Evolutionary conservation across 2,329 filamentous ascomycete species (phyloP).

Genomic region (Triangularia verruculosa): DNA sequence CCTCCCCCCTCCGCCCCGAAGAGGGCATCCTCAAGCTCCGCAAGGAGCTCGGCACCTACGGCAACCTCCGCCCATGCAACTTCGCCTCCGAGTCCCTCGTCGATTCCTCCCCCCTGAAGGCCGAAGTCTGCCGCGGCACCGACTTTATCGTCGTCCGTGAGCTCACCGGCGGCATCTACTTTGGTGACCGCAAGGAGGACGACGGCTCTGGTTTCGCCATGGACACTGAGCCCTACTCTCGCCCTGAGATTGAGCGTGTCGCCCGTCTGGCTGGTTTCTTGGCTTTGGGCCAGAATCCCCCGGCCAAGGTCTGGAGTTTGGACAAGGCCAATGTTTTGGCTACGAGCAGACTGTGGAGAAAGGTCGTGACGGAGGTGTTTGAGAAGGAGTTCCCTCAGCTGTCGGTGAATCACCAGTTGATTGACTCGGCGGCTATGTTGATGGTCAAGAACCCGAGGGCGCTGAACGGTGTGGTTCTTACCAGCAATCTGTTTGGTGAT

Average conservation of each 20-base stretch:
- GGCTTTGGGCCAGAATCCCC: constrained; percentile 72
- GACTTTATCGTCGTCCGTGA: constrained; percentile 89
- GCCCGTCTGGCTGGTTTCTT: constrained; percentile 78
- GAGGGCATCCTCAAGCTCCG: constrained; percentile 87
- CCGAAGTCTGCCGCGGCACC: constrained; percentile 77
- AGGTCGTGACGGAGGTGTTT: constrained; percentile 81
- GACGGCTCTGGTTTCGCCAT: constrained; percentile 71
- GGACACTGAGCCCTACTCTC: constrained; percentile 85
- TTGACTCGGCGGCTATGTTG: constrained; percentile 95
- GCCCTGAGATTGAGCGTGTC: constrained; percentile 82
- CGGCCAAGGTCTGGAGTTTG: constrained; percentile 76
- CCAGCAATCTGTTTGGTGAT: constrained; percentile 92
- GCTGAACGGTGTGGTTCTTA: constrained; percentile 87
- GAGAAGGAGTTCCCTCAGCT: constrained; percentile 84
- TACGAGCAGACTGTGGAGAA: constrained; percentile 84
- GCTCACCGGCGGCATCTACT: constrained; percentile 76
- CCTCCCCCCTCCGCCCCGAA: constrained; percentile 75
- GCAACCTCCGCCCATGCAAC: constrained; percentile 93
- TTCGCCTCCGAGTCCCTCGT: constrained; percentile 87
- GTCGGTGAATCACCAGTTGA: constrained; percentile 81
- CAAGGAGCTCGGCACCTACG: constrained; percentile 91
- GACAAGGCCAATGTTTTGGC: constrained; percentile 98
- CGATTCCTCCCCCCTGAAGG: constrained; percentile 81
- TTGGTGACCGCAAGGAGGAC: constrained; percentile 81
- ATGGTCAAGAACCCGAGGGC: constrained; percentile 91